Evolutionary conservation across 2,329 filamentous ascomycete species (phyloP), one percentile per base, ranked within the genome.

Genomic region (Fusarium sp.): DNA sequence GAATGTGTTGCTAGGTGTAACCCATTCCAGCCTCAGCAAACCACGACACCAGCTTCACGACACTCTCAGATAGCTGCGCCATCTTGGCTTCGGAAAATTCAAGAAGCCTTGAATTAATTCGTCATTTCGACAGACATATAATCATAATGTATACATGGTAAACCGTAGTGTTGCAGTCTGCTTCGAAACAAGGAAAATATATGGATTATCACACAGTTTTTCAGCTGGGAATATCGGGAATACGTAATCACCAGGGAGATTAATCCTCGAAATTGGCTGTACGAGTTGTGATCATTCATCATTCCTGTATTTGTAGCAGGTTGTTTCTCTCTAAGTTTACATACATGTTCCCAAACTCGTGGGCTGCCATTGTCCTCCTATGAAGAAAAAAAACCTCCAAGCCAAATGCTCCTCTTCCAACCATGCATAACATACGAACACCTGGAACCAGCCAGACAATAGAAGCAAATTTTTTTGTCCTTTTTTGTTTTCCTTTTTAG

Each of bases 1-100:
- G 82, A 84, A 84, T 84, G 82, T 78, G 82, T 84, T 83, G 82
- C 79, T 70, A 74, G 61, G 77, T 70, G 78, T 78, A 67, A 79
- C 71, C 70, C 82, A 84, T 84, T 84, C 82, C 82, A 81, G 60
- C 60, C 45, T 58, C 48, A 51, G 45, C 64, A 70, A 75, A 76
- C 73, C 64, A 66, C 36, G 58, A 54, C n/a, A 32, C 38, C 44
- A 60, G 64, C 64, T 59, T 54, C 58, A 28, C 51, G 61, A 65
- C 68, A 72, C 42, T 42, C 41, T 47, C 32, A 68, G 47, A 76
- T 69, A 71, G 32, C 34, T 45, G 28, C 24, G 58, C 45, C 45
- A 14, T 30, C 26, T 38, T 51, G 44, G 4, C 50, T 28, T 45
- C 57, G 20, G 59, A 30, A 50, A 56, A 70, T 22, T 57, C 42